A percentile compares a stretch with the other conserved stretches of the same genome.
phyloP scores from a whole-genome alignment of 2,329 filamentous ascomycete species.

The Diplodia scrobiculata region DNA sequence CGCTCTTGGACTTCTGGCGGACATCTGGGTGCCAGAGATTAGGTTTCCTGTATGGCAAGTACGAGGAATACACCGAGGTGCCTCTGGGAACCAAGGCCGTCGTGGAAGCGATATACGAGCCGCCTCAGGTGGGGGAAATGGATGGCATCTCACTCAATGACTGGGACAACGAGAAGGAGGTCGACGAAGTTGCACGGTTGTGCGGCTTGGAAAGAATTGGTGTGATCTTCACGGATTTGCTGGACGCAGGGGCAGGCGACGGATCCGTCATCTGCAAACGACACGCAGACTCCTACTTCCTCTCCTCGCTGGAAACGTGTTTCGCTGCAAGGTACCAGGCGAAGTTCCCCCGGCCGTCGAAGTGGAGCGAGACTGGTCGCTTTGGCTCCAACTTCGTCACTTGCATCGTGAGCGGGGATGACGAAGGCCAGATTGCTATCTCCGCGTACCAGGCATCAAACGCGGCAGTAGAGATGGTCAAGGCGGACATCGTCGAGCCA shows the following conservation, averaged over 20 bases:
- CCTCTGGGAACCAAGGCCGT: conserved; percentile 93
- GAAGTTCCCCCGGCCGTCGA: conserved; percentile 82
- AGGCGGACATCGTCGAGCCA: conserved; percentile 90
- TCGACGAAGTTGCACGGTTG: conserved; percentile 76
- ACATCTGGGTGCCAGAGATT: conserved; percentile 79
- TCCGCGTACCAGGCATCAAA: conserved; percentile 95
- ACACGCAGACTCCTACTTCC: conserved; percentile 90
- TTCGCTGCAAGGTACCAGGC: conserved; percentile 89
- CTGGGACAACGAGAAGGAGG: conserved; percentile 80
- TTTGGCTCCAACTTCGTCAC: conserved; percentile 98
- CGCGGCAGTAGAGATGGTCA: conserved; percentile 93
- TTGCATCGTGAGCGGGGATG: conserved; percentile 91
- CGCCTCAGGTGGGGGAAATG: conserved; percentile 82
- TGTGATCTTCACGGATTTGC: conserved; percentile 90
- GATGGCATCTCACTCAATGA: conserved; percentile 84
- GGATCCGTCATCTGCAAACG: conserved; percentile 91
- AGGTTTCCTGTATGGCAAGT: conserved; percentile 88
- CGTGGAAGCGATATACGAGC: conserved; percentile 96
- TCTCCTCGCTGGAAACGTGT: conserved; percentile 87
- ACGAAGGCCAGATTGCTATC: conserved; percentile 82
- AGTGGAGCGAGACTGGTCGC: conserved; percentile 92
- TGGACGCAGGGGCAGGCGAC: conserved; percentile 78
- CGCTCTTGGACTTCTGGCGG: conserved; percentile 90
- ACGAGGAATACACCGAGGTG: conserved; percentile 87
- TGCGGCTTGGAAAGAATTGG: conserved; percentile 89